Evolutionary conservation across 2,329 filamentous ascomycete species (phyloP).

Genomic region (Geosmithia morbida): DNA sequence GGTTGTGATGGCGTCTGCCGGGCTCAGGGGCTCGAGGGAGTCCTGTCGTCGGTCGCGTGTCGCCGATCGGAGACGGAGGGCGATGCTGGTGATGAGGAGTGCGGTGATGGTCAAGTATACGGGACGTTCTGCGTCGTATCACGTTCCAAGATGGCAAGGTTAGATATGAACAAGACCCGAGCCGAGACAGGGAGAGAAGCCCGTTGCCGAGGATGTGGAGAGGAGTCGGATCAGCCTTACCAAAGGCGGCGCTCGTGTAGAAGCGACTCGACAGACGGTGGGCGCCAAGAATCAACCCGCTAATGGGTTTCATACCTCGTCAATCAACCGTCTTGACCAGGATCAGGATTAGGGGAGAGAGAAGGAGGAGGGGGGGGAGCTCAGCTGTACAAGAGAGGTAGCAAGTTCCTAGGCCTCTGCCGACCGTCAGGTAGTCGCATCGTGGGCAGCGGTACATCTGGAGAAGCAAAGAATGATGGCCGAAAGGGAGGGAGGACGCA

Average conservation of each 20-base stretch:
- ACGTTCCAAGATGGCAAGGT: background rate
- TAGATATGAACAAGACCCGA: too few relatives aligned
- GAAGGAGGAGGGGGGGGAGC: background rate
- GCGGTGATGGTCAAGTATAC: constrained; percentile 1
- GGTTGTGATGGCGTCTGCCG: background rate
- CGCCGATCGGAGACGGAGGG: background rate
- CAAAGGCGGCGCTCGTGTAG: constrained; percentile 2
- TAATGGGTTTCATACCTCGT: too few relatives aligned
- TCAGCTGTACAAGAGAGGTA: background rate
- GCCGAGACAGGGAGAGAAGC: background rate
- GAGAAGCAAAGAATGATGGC: background rate
- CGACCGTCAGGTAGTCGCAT: background rate
- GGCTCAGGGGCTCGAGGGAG: background rate
- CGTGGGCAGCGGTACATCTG: background rate
- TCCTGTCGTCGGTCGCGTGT: background rate
- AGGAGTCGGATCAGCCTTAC: background rate
- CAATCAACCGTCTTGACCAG: too few relatives aligned
- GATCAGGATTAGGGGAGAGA: too few relatives aligned
- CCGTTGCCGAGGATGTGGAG: background rate
- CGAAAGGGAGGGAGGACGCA: background rate
- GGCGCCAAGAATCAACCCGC: constrained; percentile 1
- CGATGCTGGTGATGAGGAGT: background rate
- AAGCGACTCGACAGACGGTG: constrained; percentile 1
- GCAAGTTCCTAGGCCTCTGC: background rate
- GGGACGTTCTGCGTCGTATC: background rate